A percentile compares a stretch with the other conserved stretches of the same genome.
phyloP scores from a whole-genome alignment of 768 basidiomycete genomes.

The Boletus barrowsii region DNA sequence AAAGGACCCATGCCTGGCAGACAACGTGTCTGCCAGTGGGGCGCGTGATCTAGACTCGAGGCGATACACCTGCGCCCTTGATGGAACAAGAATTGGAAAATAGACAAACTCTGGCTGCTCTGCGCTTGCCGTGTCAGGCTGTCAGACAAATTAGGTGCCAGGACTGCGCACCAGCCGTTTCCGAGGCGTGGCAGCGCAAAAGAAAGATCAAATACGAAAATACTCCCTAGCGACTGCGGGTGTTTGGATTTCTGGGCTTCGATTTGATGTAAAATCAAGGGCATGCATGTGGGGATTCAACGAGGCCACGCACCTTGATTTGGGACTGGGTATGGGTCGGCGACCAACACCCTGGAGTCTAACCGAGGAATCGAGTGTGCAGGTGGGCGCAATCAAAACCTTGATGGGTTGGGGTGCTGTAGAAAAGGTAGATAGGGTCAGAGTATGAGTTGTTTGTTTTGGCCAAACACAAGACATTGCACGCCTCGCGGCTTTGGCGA shows the following conservation, averaged over 20 bases:
- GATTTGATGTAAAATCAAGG: conserved; percentile 12
- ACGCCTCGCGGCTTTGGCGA: conserved; percentile 31
- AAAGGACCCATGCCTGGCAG: not conserved
- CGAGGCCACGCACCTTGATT: conserved; percentile 4
- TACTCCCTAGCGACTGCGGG: not conserved
- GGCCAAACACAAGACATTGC: conserved; percentile 27
- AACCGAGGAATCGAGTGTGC: not conserved
- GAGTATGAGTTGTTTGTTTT: conserved; percentile 26
- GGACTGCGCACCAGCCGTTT: conserved; percentile 11
- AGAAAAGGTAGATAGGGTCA: not conserved
- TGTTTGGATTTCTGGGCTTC: not conserved
- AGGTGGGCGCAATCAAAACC: not conserved
- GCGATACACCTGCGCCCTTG: conserved; percentile 12
- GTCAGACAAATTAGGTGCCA: conserved; percentile 12
- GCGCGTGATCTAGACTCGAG: conserved; percentile 19
- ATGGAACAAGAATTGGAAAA: conserved; percentile 13
- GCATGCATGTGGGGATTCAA: conserved; percentile 2
- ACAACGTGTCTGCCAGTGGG: conserved; percentile 16
- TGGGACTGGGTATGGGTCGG: not conserved
- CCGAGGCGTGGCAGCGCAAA: conserved; percentile 5
- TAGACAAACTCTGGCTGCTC: not conserved
- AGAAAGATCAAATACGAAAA: conserved; percentile 21
- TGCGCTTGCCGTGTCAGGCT: conserved; percentile 3
- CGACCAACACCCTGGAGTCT: not conserved
- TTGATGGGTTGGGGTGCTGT: not conserved